These are phyloP conservation scores for Cladosporium colombiae DNA, from an alignment of 2,329 filamentous ascomycete species.

Conservation along the genomic window DNA sequence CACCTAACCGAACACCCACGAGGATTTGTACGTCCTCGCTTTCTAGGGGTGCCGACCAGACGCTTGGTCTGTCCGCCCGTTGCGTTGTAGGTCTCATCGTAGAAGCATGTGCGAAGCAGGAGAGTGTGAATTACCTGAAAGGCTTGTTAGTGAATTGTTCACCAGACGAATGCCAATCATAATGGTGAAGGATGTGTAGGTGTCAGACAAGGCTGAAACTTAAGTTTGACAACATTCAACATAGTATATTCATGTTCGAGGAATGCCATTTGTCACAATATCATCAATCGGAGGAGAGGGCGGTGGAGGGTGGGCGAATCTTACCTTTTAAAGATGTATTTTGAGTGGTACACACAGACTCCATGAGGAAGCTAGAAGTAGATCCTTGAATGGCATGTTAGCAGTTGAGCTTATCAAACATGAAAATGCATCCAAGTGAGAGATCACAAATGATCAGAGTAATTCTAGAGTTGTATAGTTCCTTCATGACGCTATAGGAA, in stretches of 20 bases:
- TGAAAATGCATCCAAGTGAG: conserved; percentile 11
- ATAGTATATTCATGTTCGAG: conserved; percentile 64
- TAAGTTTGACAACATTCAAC: conserved; percentile 62
- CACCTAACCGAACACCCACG: conserved; percentile 56
- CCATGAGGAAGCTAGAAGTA: not conserved
- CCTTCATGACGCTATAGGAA: conserved; percentile 58
- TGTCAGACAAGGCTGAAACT: conserved; percentile 73
- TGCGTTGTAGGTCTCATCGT: conserved; percentile 67
- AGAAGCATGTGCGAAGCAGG: conserved; percentile 29
- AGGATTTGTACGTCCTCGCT: conserved; percentile 64
- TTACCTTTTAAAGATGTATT: conserved; percentile 26
- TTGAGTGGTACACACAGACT: not conserved
- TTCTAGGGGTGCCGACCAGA: conserved; percentile 54
- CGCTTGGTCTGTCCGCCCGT: conserved; percentile 67
- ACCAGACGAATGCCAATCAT: conserved; percentile 18
- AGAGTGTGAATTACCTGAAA: conserved; percentile 27
- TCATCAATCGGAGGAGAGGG: conserved; percentile 53
- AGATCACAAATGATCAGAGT: conserved; percentile 48
- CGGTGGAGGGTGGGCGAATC: not conserved
- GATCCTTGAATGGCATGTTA: conserved; percentile 9
- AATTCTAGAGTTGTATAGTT: conserved; percentile 56
- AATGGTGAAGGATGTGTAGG: conserved; percentile 24
- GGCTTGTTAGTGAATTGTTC: conserved; percentile 37
- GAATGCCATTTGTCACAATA: conserved; percentile 67
- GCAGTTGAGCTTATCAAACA: not conserved